Conservation (phyloP, 2,329 filamentous ascomycete species). For the Didymella pomorum region DNA sequence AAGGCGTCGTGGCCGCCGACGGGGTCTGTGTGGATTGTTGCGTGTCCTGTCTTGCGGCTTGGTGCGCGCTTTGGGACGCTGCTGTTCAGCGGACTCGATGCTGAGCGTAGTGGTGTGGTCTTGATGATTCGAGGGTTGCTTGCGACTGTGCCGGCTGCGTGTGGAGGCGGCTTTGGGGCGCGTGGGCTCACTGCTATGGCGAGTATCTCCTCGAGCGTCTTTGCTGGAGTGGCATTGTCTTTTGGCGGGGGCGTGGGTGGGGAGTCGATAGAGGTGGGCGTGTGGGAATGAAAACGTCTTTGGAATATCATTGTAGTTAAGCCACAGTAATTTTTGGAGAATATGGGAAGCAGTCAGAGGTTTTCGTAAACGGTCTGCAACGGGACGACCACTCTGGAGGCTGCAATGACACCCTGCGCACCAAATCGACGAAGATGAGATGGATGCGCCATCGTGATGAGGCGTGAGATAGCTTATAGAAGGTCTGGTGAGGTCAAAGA, state of each 20-base stretch:
- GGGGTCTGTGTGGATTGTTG: slow-evolving; percentile 40
- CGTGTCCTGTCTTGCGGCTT: slow-evolving; percentile 34
- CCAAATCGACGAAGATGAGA: background rate
- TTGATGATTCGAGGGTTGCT: slow-evolving; percentile 2
- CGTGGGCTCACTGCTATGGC: slow-evolving; percentile 22
- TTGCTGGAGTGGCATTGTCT: slow-evolving; percentile 17
- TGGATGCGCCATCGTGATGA: slow-evolving; percentile 2
- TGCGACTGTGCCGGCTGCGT: slow-evolving; percentile 15
- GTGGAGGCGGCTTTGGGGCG: slow-evolving; percentile 17
- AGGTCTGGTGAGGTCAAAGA: slow-evolving; percentile 15
- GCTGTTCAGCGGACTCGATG: slow-evolving; percentile 11
- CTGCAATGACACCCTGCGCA: background rate
- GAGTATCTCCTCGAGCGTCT: slow-evolving; percentile 27
- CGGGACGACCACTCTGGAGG: background rate
- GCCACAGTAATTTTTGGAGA: background rate
- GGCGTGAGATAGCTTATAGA: slow-evolving; percentile 2
- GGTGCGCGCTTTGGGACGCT: slow-evolving; percentile 24
- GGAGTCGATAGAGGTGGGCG: slow-evolving; percentile 11
- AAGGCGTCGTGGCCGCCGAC: slow-evolving; percentile 38
- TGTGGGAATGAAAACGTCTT: slow-evolving; percentile 13
- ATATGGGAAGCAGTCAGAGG: background rate
- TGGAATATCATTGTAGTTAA: slow-evolving; percentile 27
- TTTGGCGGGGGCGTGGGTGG: slow-evolving; percentile 17
- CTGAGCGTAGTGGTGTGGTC: slow-evolving; percentile 1
- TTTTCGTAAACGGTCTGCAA: background rate